phyloP scores from a whole-genome alignment of 257 asterid genomes.

The Gardenia jasminoides region DNA sequence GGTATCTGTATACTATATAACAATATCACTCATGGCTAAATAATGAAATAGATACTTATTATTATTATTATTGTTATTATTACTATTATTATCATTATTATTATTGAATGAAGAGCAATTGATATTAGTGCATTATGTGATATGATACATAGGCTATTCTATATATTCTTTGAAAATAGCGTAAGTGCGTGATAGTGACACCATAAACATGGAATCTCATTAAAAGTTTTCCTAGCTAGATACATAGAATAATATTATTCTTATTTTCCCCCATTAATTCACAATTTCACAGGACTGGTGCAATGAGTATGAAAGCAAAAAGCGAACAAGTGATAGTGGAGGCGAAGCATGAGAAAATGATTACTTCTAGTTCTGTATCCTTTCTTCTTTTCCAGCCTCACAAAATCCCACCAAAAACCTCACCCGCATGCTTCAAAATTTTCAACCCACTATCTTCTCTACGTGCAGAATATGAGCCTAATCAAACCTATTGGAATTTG shows the following conservation, averaged over 20 bases:
- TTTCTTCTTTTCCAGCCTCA: slow-evolving; percentile 17
- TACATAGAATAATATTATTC: neutral
- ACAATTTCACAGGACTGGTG: slow-evolving; percentile 20
- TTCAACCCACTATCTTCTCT: neutral
- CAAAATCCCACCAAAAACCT: slow-evolving; percentile 12
- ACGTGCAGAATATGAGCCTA: slow-evolving; percentile 2
- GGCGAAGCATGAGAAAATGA: slow-evolving; percentile 41
- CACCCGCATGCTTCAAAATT: slow-evolving; percentile 23
- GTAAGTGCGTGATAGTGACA: too few relatives aligned
- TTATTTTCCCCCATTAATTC: slow-evolving; percentile 21
- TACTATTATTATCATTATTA: too few relatives aligned
- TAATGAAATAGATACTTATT: too few relatives aligned
- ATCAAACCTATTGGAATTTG: neutral
- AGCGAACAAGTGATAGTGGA: slow-evolving; percentile 44
- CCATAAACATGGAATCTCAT: too few relatives aligned
- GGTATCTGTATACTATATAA: too few relatives aligned
- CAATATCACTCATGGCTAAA: too few relatives aligned
- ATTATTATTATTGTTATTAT: too few relatives aligned
- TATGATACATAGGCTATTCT: too few relatives aligned
- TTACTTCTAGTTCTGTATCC: slow-evolving; percentile 27
- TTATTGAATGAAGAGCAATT: too few relatives aligned
- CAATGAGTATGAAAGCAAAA: slow-evolving; percentile 34
- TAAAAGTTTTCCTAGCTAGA: neutral
- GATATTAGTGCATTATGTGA: too few relatives aligned
- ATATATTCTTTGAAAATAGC: too few relatives aligned